phyloP scores from a whole-genome alignment of 177 flowering plant species.

The Vitis hybrid region DNA sequence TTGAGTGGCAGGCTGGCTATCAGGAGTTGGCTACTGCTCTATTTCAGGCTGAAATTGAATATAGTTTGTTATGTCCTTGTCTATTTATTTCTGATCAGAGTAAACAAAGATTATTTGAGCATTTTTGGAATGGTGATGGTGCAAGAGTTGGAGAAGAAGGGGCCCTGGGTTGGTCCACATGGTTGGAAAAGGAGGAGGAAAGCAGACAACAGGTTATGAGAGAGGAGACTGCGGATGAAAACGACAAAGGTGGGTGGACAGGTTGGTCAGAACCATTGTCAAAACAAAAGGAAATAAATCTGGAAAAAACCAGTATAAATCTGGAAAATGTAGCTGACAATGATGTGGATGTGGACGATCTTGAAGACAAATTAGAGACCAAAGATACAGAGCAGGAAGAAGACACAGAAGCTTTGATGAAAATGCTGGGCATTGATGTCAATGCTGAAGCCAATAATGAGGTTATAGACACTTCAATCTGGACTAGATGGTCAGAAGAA shows the following conservation, averaged over 20 bases:
- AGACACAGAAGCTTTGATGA: slow-evolving; percentile 73
- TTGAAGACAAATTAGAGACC: slow-evolving; percentile 45
- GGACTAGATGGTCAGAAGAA: slow-evolving; percentile 87
- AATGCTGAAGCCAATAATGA: slow-evolving; percentile 59
- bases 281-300: slow-evolving; percentile 24
- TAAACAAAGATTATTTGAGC: slow-evolving; percentile 84
- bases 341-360: slow-evolving; percentile 32
- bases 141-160: slow-evolving; percentile 95
- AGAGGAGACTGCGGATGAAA: slow-evolving; percentile 43
- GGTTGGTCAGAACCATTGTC: slow-evolving; percentile 81
- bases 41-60: slow-evolving; percentile 90
- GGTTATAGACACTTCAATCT: slow-evolving; percentile 63
- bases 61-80: slow-evolving; percentile 79
- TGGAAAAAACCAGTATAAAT: slow-evolving; percentile 14
- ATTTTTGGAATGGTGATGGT: slow-evolving; percentile 87
- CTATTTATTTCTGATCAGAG: slow-evolving; percentile 71
- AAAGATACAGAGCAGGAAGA: slow-evolving; percentile 52
- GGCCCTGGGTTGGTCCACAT: slow-evolving; percentile 91
- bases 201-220: slow-evolving; percentile 53
- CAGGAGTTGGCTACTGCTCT: slow-evolving; percentile 90
- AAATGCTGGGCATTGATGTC: slow-evolving; percentile 73
- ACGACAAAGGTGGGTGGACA: slow-evolving; percentile 89
- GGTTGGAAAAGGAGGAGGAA: slow-evolving; percentile 94
- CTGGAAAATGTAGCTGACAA: slow-evolving; percentile 19
- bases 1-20: slow-evolving; percentile 97